These are phyloP conservation scores for Aspergillus sp. DNA, from an alignment of 2,329 filamentous ascomycete genomes.

Conservation along the genomic window DNA sequence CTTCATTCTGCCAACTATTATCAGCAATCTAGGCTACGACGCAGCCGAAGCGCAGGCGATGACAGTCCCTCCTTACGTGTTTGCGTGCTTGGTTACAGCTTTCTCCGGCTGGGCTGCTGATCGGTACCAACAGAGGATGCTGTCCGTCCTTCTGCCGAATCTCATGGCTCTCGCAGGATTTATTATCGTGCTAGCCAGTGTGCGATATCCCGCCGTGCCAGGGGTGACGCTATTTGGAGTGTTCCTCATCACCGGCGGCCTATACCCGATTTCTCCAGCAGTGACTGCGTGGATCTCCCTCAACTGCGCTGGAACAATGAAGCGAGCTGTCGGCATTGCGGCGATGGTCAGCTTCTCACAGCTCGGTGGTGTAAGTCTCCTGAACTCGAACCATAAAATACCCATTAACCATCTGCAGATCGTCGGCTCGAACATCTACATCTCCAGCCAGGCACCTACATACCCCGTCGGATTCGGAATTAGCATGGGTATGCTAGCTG, in stretches of 20 bases:
- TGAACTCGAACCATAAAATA: too few relatives aligned
- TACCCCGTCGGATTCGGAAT: neutral
- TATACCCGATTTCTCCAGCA: conserved; percentile 46
- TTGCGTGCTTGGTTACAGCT: conserved; percentile 26
- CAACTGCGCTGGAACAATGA: conserved; percentile 25
- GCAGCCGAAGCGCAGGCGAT: conserved; percentile 32
- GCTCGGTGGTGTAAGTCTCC: neutral
- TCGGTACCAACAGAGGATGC: conserved; percentile 40
- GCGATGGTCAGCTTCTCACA: conserved; percentile 30
- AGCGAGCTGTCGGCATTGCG: conserved; percentile 45
- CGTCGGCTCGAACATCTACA: conserved; percentile 4
- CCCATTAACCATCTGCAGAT: neutral
- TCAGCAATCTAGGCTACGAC: conserved; percentile 44
- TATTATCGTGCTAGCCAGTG: conserved; percentile 37
- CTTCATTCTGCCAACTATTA: conserved; percentile 38
- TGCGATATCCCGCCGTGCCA: conserved; percentile 35
- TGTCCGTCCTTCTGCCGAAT: conserved; percentile 39
- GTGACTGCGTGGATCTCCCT: conserved; percentile 39
- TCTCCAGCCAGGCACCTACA: neutral
- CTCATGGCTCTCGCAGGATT: conserved; percentile 40
- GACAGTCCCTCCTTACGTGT: conserved; percentile 33
- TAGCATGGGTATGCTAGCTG: conserved; percentile 43
- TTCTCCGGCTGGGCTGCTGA: conserved; percentile 38
- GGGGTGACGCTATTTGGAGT: conserved; percentile 45
- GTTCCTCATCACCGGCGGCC: conserved; percentile 44